Conservation (phyloP, 2,329 filamentous ascomycete genomes). For the Colletotrichum eremochloae region DNA sequence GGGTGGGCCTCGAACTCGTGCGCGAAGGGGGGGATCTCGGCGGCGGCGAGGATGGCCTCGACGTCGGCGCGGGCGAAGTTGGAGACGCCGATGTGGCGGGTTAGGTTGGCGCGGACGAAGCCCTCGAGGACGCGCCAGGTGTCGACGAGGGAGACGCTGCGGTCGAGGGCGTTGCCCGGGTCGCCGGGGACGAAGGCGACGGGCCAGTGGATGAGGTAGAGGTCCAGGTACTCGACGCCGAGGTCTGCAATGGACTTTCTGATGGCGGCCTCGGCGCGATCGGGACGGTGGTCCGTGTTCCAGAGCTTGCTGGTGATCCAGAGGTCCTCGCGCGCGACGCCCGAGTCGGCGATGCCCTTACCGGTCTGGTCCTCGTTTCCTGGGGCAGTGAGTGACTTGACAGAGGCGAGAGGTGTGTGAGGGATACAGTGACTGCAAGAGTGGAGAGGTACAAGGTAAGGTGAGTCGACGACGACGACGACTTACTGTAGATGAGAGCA, state of each 20-base stretch:
- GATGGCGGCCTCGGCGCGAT: conserved; percentile 55
- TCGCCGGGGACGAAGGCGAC: conserved; percentile 51
- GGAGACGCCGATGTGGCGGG: conserved; percentile 71
- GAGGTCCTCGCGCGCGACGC: conserved; percentile 60
- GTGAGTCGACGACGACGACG: background rate
- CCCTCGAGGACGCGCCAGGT: conserved; percentile 73
- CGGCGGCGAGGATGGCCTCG: conserved; percentile 39
- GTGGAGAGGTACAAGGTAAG: no score
- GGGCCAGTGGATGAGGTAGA: conserved; percentile 64
- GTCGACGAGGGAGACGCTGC: conserved; percentile 50
- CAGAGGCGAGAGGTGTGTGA: no score
- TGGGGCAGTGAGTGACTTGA: background rate
- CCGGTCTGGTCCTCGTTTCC: conserved; percentile 68
- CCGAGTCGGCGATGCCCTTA: conserved; percentile 60
- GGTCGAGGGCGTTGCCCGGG: conserved; percentile 47
- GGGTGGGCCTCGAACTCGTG: conserved; percentile 65
- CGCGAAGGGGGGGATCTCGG: conserved; percentile 43
- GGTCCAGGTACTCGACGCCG: conserved; percentile 63
- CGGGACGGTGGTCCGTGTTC: conserved; percentile 61
- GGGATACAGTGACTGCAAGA: no score
- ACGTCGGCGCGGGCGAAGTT: conserved; percentile 62
- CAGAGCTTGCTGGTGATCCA: conserved; percentile 78
- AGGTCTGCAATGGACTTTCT: conserved; percentile 61
- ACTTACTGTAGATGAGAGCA: conserved; percentile 62
- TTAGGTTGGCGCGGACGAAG: conserved; percentile 64